phyloP scores from a whole-genome alignment of 345 rosid genomes.

The Acer campestre region DNA sequence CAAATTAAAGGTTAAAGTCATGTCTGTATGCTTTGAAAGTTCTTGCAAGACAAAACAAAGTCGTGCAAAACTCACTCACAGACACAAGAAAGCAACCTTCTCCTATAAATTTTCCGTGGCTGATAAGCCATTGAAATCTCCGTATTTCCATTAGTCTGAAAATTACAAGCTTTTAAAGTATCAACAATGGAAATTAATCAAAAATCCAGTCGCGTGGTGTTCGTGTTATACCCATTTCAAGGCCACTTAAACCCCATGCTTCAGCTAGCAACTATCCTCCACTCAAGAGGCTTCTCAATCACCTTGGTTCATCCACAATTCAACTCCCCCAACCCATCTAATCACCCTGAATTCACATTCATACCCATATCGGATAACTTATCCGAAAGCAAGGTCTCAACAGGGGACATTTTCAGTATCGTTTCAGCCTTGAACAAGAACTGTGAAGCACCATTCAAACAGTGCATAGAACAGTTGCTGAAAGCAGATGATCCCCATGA shows the following conservation, averaged over 20 bases:
- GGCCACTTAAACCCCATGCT: constrained; percentile 47
- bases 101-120: not conserved
- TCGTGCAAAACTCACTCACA: not conserved
- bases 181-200: too few relatives aligned
- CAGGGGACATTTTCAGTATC: not conserved
- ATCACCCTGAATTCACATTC: too few relatives aligned
- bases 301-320: constrained; percentile 37
- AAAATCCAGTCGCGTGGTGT: constrained; percentile 27
- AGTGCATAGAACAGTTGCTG: constrained; percentile 15
- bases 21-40: not conserved
- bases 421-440: constrained; percentile 19
- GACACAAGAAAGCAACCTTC: not conserved
- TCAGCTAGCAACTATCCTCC: constrained; percentile 36
- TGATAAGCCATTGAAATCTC: not conserved
- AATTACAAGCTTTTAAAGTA: not conserved
- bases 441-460: constrained; percentile 17
- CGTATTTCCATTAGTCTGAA: not conserved
- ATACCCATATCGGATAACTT: too few relatives aligned
- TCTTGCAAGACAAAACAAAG: not conserved
- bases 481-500: constrained; percentile 6
- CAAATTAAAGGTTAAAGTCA: not conserved
- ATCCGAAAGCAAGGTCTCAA: not conserved
- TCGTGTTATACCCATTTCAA: constrained; percentile 36
- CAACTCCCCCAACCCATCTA: constrained; percentile 30
- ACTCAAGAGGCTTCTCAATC: constrained; percentile 37